Base-by-base conservation (phyloP, 805 yeast genomes). In the Yarrowia yakushimensis region DNA sequence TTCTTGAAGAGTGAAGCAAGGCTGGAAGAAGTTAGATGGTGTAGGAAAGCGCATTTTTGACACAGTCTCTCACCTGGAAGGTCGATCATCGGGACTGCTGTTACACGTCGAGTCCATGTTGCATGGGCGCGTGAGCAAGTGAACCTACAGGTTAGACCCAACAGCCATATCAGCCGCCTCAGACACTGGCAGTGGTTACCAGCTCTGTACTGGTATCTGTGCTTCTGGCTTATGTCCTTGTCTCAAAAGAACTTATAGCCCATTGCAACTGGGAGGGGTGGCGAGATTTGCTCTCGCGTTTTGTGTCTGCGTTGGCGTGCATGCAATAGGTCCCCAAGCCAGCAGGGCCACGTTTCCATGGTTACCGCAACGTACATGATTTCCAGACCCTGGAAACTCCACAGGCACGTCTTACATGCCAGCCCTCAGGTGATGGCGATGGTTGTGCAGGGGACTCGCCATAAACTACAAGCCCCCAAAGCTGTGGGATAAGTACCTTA, bases 101-200 rank as follows among this genome's bases (percentile, higher is more conserved):
- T 23, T 20, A 30, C 52, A 30, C 36, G 52, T 30, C 52, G 8
- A 8, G 25, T 36, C 25, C 10, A 30, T 20, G 52, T 8, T 45
- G 36, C 52, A 45, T 45, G 50, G 13, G 52, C 52, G 52, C 36
- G 52, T 45, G 52, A 30, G 52, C 52, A 45, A 45, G 25, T 45
- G 52, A 45, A 45, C 52, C 52, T 45, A 45, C 34, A 18, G n/a
- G 17, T 45, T 20, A 45, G 52, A 20, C 36, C 52, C 52, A 45
- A 45, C 52, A 36, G 52, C 25, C 13, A 11, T 23, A 30, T 45
- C 52, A 45, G 52, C 36, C 52, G 30, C 52, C 36, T 45, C 52
- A 45, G 52, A 45, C 36, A 30, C 18, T 30, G 28, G 52, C 52
- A 30, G 22, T 15, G 28, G 52, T 45, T 12, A 20, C 36, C 34